Conservation (phyloP, 345 rosid genomes). For the Euphorbia tirucalli region DNA sequence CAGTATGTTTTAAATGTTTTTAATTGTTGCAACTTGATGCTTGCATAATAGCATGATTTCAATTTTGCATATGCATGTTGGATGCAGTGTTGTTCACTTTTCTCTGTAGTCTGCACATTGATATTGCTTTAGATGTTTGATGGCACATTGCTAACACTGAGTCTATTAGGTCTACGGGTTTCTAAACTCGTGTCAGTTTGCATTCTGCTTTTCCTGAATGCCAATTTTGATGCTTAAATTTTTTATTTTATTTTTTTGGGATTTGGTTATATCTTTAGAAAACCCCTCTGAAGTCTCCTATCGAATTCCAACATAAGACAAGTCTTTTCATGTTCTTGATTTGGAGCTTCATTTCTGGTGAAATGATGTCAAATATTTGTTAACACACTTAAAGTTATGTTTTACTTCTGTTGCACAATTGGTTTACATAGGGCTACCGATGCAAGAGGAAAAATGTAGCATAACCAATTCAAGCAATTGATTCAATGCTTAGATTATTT, state of each 20-base stretch:
- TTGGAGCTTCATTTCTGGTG: neutral
- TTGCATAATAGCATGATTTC: neutral
- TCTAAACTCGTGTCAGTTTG: neutral
- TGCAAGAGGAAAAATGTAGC: neutral
- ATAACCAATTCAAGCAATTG: neutral
- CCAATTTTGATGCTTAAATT: neutral
- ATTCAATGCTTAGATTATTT: neutral
- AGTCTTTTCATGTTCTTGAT: neutral
- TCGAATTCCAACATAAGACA: neutral
- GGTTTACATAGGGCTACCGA: neutral
- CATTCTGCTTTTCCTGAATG: neutral
- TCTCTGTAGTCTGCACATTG: neutral
- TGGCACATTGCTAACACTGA: neutral
- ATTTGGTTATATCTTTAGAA: neutral
- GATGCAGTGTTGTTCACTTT: neutral
- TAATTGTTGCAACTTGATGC: neutral
- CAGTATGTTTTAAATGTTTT: neutral
- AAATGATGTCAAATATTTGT: neutral
- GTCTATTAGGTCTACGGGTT: neutral
- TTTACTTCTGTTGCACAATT: neutral
- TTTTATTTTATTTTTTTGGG: neutral
- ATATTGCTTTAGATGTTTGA: conserved; percentile 5
- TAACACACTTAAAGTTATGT: neutral
- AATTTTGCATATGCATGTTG: neutral
- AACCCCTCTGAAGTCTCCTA: neutral